Conservation (phyloP, 768 basidiomycete genomes). For the Pleurotus giganteus region DNA sequence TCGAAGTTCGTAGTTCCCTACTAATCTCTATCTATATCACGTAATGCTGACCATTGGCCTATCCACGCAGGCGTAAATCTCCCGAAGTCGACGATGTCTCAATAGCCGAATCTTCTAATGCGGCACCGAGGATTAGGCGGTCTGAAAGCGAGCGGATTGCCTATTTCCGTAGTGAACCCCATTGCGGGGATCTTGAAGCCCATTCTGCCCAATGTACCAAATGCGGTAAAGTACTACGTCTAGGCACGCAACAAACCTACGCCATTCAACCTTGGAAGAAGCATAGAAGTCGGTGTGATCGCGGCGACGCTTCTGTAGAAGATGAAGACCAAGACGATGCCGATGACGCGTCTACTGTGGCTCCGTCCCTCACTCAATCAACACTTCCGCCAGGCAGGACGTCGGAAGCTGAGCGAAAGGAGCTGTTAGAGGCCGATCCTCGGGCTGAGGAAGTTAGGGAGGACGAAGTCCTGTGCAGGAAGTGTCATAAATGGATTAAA, state of each 20-base stretch:
- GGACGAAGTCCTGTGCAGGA: conserved; percentile 53
- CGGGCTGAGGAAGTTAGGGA: conserved; percentile 47
- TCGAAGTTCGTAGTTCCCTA: not conserved
- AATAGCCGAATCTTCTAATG: conserved; percentile 50
- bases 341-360: conserved; percentile 22
- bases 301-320: conserved; percentile 25
- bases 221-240: conserved; percentile 54
- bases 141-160: conserved; percentile 61
- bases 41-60: not conserved
- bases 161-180: conserved; percentile 61
- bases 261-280: conserved; percentile 60
- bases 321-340: conserved; percentile 20
- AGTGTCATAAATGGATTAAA: conserved; percentile 63
- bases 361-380: conserved; percentile 21
- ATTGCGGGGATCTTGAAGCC: conserved; percentile 54
- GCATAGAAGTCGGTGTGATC: conserved; percentile 56
- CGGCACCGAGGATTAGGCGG: conserved; percentile 43
- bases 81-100: conserved; percentile 49
- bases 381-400: conserved; percentile 15
- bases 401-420: conserved; percentile 46
- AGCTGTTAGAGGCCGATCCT: conserved; percentile 51
- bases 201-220: conserved; percentile 57
- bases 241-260: conserved; percentile 56
- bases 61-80: conserved; percentile 10
- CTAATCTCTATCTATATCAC: not conserved